These are phyloP conservation scores for Aegilops longissima DNA, from an alignment of 176 grass and related monocot genomes.

Conservation along the genomic window DNA sequence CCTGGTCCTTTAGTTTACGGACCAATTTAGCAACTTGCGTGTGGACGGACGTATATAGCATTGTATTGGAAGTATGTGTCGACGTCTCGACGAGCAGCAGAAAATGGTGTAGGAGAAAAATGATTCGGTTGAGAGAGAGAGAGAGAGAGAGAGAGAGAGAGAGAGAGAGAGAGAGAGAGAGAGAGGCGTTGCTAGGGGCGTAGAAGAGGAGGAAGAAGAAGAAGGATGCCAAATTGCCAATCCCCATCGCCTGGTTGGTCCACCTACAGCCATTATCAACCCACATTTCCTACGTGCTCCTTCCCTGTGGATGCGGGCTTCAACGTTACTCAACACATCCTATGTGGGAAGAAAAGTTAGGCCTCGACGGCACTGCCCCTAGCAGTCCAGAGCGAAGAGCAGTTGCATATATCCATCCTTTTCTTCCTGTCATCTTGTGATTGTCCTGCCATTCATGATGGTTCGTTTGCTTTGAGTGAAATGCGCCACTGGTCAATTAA, in stretches of 20 bases:
- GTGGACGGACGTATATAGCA: constrained; percentile 1
- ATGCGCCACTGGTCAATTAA: too few relatives aligned
- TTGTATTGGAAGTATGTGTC: not conserved
- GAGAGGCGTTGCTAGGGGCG: constrained; percentile 36
- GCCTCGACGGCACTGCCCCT: not conserved
- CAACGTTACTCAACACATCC: not conserved
- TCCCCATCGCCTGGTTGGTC: constrained; percentile 46
- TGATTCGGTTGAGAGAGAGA: constrained; percentile 41
- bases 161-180: constrained; percentile 23
- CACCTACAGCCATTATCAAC: constrained; percentile 66
- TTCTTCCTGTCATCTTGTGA: not conserved
- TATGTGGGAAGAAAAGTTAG: too few relatives aligned
- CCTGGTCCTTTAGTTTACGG: not conserved
- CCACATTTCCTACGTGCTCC: not conserved
- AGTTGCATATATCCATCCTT: not conserved
- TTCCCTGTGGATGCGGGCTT: not conserved
- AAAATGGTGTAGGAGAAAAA: constrained; percentile 34
- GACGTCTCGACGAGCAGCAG: not conserved
- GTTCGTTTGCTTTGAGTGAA: not conserved
- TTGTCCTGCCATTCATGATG: not conserved
- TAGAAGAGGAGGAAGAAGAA: not conserved
- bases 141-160: constrained; percentile 7
- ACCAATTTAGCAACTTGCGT: not conserved
- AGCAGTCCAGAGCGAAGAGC: not conserved
- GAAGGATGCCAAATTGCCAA: not conserved